These are phyloP conservation scores for Claviceps paspali DNA, from an alignment of 2,329 filamentous ascomycete genomes.

Conservation along the genomic window DNA sequence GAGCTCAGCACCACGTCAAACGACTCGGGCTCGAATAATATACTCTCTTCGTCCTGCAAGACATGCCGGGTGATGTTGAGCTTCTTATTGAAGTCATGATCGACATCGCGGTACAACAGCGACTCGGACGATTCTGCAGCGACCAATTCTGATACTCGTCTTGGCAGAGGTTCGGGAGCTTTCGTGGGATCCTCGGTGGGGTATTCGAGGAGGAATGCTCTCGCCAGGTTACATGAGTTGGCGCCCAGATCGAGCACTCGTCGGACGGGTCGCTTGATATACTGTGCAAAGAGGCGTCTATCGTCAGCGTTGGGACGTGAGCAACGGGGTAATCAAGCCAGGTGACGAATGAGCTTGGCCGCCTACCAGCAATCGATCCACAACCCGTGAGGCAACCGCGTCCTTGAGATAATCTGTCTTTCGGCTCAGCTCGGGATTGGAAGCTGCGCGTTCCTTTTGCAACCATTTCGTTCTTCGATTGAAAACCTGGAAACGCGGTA, in stretches of 20 bases:
- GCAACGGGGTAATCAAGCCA: no score
- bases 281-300: slow-evolving; percentile 36
- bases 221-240: slow-evolving; percentile 88
- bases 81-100: slow-evolving; percentile 57
- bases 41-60: slow-evolving; percentile 54
- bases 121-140: slow-evolving; percentile 68
- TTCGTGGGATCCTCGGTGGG: slow-evolving; percentile 46
- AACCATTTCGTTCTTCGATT: slow-evolving; percentile 75
- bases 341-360: no score
- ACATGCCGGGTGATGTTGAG: slow-evolving; percentile 62
- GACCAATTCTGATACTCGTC: slow-evolving; percentile 57
- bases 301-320: no score
- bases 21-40: slow-evolving; percentile 59
- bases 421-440: slow-evolving; percentile 53
- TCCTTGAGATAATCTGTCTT: slow-evolving; percentile 87
- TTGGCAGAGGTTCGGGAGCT: slow-evolving; percentile 50
- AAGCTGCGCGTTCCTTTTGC: slow-evolving; percentile 76
- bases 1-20: slow-evolving; percentile 89
- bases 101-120: slow-evolving; percentile 66
- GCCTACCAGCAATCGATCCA: slow-evolving; percentile 65
- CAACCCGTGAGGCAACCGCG: slow-evolving; percentile 71
- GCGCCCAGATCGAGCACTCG: slow-evolving; percentile 83
- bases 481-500: slow-evolving; percentile 78
- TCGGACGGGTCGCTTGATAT: slow-evolving; percentile 81
- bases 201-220: slow-evolving; percentile 58